A percentile compares a stretch with the other conserved stretches of the same genome.
phyloP scores from a whole-genome alignment of 331 rosid genomes.

The Stylosanthes scabra region DNA sequence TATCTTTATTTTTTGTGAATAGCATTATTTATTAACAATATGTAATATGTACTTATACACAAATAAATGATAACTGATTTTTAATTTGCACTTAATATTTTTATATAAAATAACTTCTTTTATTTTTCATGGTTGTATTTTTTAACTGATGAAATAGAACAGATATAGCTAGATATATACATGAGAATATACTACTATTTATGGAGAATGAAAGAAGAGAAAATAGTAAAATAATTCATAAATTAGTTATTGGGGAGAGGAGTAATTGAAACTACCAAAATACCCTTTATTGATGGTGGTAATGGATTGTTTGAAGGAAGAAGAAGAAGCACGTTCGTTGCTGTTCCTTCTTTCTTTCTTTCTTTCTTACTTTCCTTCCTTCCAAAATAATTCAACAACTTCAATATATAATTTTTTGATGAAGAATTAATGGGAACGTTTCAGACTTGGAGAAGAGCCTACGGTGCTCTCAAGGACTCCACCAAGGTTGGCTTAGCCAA shows the following conservation, averaged over 20 bases:
- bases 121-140: too few relatives aligned
- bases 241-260: slow-evolving; percentile 14
- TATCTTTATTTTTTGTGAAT: too few relatives aligned
- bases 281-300: slow-evolving; percentile 19
- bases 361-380: slow-evolving; percentile 43
- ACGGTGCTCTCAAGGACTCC: slow-evolving; percentile 95
- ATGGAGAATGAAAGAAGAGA: background rate
- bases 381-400: slow-evolving; percentile 17
- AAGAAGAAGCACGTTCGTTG: slow-evolving; percentile 30
- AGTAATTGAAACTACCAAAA: slow-evolving; percentile 32
- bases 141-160: too few relatives aligned
- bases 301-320: slow-evolving; percentile 36
- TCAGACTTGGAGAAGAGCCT: slow-evolving; percentile 81
- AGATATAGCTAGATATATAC: too few relatives aligned
- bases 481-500: slow-evolving; percentile 98
- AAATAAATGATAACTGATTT: too few relatives aligned
- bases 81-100: too few relatives aligned
- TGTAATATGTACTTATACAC: too few relatives aligned
- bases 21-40: too few relatives aligned
- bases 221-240: slow-evolving; percentile 26
- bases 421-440: slow-evolving; percentile 74
- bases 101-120: too few relatives aligned
- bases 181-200: background rate
- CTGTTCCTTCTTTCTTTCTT: slow-evolving; percentile 51
- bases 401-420: background rate